Evolutionary conservation across 78 protist species (phyloP).

Genomic region (Acrasis kona): DNA sequence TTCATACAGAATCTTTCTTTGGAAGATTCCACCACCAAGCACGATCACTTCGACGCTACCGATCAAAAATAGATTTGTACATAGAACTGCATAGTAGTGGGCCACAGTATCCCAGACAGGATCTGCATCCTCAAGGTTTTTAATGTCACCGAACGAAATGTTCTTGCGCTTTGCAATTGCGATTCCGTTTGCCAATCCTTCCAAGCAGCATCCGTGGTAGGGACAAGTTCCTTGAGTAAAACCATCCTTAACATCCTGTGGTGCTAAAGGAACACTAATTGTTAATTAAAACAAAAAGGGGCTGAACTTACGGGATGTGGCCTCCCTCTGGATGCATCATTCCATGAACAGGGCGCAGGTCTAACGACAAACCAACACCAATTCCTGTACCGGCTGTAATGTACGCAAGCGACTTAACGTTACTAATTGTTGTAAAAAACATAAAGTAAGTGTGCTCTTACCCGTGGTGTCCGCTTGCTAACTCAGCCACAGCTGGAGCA

Average conservation of each 20-base stretch:
- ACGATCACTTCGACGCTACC: conserved; percentile 53
- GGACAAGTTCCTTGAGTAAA: conserved; percentile 53
- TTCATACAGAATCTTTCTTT: conserved; percentile 41
- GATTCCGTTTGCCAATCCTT: conserved; percentile 45
- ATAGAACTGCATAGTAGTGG: conserved; percentile 61
- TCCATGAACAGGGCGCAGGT: conserved; percentile 38
- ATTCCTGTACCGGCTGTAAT: conserved; percentile 85
- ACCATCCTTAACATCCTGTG: background rate
- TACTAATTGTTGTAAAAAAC: too few species aligned
- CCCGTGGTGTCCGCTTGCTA: conserved; percentile 18
- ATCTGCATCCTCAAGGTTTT: conserved; percentile 34
- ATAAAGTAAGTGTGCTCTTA: background rate
- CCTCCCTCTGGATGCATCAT: conserved; percentile 77
- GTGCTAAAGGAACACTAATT: background rate
- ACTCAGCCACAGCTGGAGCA: conserved; percentile 71
- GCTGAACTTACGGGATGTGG: conserved; percentile 45
- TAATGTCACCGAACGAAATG: conserved; percentile 10
- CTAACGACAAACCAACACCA: conserved; percentile 71
- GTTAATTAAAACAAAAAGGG: too few species aligned
- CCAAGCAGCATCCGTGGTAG: conserved; percentile 50
- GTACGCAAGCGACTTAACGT: conserved; percentile 37
- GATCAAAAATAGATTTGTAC: conserved; percentile 40
- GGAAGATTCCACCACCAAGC: conserved; percentile 69
- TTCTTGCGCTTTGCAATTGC: conserved; percentile 52
- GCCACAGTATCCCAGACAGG: conserved; percentile 54